Base-by-base conservation (phyloP, 768 basidiomycete genomes). In the Macrolepiota dolichaula region DNA sequence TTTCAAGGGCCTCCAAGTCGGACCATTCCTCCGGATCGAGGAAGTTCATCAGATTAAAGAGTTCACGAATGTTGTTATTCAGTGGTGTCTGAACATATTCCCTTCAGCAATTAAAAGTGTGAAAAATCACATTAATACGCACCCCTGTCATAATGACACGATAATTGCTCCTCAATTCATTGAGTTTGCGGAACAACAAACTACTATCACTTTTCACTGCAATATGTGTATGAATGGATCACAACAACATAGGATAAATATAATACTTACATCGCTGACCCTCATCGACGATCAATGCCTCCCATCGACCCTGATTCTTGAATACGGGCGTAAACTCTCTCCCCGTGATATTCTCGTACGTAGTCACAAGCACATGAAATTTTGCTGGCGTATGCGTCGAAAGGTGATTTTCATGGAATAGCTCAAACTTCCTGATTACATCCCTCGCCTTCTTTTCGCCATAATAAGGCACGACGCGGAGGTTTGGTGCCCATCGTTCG, bases 21-120 rank as follows among this genome's bases (percentile, higher is more conserved):
- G 74, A 70, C 92, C 92, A 93, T 63, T 89, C 78, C 12, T 73
- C 65, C 4, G 90, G 85, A 70, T 95, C 92, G 17, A 98, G 82
- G 77, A 98, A 98, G 71, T 94, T 92, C 87, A 99, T 94, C 46
- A 99, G 80, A 71, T 96, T 98, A 79, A 98, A 96, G 25, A 99
- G 74, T 74, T 99, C 97, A 51, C 93, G 83, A 24, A 99, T 89
- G 69, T 98, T 98, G 77, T 98, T 98, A 73, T 98, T 98, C 61
- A 98, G 73, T 0, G 96, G 96, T 0, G 97, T 98, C 83, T 94
- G 47, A 38, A 61, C 19, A 19, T 27, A 37, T 3, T 40, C 61
- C 17, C 66, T 64, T 66, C 25, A 52, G 44, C 22, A 44, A 57
- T 7, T 42, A 50, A 51, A 27, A 53, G 42, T 3, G 29, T n/a